Evolutionary conservation across 2,329 filamentous ascomycete genomes (phyloP).

Genomic region (Cladophialophora psammophila): DNA sequence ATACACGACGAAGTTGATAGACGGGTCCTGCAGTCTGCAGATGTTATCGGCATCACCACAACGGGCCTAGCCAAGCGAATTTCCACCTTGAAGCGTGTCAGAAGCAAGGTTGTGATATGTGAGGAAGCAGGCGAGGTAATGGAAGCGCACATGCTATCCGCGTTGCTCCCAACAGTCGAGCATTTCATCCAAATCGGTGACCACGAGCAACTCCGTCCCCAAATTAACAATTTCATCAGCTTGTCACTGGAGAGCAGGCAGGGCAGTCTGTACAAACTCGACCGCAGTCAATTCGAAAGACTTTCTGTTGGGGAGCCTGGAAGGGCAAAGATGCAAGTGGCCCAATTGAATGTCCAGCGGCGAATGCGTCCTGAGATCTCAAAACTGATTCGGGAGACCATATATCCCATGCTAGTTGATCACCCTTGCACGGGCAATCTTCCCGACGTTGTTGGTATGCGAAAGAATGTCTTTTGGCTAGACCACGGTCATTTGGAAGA

Average conservation of each 20-base stretch:
- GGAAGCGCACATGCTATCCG: slow-evolving; percentile 70
- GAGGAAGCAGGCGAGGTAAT: slow-evolving; percentile 79
- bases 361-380: slow-evolving; percentile 75
- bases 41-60: too few species aligned
- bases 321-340: too few species aligned
- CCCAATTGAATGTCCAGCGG: too few species aligned
- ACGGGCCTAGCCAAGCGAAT: too few species aligned
- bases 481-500: slow-evolving; percentile 66
- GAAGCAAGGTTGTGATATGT: too few species aligned
- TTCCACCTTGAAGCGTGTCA: too few species aligned
- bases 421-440: slow-evolving; percentile 58
- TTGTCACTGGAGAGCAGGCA: slow-evolving; percentile 67
- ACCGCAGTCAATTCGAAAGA: slow-evolving; percentile 73
- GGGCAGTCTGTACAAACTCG: slow-evolving; percentile 71
- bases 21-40: too few species aligned
- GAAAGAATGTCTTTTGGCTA: slow-evolving; percentile 69
- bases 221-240: slow-evolving; percentile 66
- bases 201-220: slow-evolving; percentile 75
- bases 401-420: slow-evolving; percentile 69
- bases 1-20: too few species aligned
- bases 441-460: slow-evolving; percentile 62
- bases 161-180: slow-evolving; percentile 62
- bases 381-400: slow-evolving; percentile 61
- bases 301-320: too few species aligned
- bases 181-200: slow-evolving; percentile 76